These are phyloP conservation scores for Microbotryum violaceum DNA, from an alignment of 1,284 basidiomycete species.

Conservation along the genomic window DNA sequence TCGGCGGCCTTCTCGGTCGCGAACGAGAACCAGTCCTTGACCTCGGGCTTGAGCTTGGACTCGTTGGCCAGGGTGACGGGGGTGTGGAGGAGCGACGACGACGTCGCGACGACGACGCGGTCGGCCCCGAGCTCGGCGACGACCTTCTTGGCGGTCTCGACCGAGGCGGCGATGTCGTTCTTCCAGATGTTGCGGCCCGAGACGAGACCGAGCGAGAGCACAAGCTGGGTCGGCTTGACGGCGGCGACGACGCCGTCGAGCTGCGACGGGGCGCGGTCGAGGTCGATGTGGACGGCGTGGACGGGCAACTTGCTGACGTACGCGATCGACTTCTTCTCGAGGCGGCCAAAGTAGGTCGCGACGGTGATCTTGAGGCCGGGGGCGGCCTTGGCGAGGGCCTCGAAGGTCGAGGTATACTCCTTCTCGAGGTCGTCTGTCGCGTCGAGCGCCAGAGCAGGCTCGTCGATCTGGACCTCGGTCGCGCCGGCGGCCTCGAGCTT, in stretches of 20 bases:
- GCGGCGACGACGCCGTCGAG: constrained; percentile 76
- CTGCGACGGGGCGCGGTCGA: constrained; percentile 80
- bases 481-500: constrained; percentile 91
- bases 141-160: constrained; percentile 79
- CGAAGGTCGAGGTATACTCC: constrained; percentile 75
- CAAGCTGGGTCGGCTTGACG: constrained; percentile 69
- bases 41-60: constrained; percentile 80
- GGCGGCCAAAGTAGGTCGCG: constrained; percentile 80
- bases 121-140: constrained; percentile 63
- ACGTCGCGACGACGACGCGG: constrained; percentile 88
- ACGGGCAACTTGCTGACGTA: constrained; percentile 90
- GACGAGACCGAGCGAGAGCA: constrained; percentile 90
- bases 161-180: constrained; percentile 79
- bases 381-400: constrained; percentile 68
- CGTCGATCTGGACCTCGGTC: constrained; percentile 92
- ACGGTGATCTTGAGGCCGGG: constrained; percentile 74
- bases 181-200: constrained; percentile 99
- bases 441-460: constrained; percentile 94
- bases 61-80: constrained; percentile 92
- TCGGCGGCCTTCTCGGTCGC: constrained; percentile 94
- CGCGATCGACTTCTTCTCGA: constrained; percentile 75
- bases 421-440: constrained; percentile 67
- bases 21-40: constrained; percentile 99
- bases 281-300: constrained; percentile 91
- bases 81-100: constrained; percentile 96